These are phyloP conservation scores for Boletus speciosus DNA, from an alignment of 768 basidiomycete genomes.

Conservation along the genomic window DNA sequence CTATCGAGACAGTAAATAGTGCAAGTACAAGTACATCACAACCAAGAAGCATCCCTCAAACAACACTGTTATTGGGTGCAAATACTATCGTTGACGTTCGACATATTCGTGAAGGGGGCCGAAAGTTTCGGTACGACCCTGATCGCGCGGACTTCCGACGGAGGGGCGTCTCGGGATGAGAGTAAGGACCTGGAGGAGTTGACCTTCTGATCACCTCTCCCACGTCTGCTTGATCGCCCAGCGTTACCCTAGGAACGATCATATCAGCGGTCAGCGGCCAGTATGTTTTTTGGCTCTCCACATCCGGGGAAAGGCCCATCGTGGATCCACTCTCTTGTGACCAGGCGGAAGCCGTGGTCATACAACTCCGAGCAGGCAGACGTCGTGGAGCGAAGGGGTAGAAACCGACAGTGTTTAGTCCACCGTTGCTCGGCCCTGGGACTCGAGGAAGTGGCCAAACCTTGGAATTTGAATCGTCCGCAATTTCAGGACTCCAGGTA, in stretches of 20 bases:
- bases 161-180: not conserved
- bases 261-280: not conserved
- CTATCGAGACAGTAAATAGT: no score
- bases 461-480: not conserved
- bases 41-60: not conserved
- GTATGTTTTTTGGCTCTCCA: conserved; percentile 1
- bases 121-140: conserved; percentile 1
- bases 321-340: conserved; percentile 42
- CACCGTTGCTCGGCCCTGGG: not conserved
- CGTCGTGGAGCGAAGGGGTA: not conserved
- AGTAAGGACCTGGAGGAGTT: not conserved
- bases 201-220: not conserved
- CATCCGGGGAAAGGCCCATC: conserved; percentile 25
- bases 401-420: not conserved
- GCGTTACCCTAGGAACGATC: not conserved
- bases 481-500: not conserved
- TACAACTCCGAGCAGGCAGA: not conserved
- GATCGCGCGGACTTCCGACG: not conserved
- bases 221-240: not conserved
- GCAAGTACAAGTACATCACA: not conserved
- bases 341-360: conserved; percentile 22
- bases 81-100: not conserved
- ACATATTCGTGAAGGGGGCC: not conserved
- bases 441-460: conserved; percentile 11
- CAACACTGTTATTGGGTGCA: conserved; percentile 2